Conservation (phyloP, 768 basidiomycete species). For the Amanita pallidorosea region DNA sequence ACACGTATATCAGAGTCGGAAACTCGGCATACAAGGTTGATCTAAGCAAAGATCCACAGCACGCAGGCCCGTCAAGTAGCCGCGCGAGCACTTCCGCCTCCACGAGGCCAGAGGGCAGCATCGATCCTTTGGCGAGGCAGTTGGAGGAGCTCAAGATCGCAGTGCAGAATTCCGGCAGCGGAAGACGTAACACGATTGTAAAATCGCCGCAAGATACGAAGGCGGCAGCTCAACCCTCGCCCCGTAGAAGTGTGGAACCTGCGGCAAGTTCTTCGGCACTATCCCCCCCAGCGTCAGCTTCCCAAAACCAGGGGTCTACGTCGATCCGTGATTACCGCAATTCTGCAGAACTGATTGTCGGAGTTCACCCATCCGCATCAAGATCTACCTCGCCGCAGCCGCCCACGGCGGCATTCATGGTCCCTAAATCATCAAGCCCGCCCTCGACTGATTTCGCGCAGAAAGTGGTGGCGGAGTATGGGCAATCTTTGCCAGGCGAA, state of each 20-base stretch:
- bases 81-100: conserved; percentile 16
- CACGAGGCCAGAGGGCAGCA: conserved; percentile 20
- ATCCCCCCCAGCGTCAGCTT: conserved; percentile 25
- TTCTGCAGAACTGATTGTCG: conserved; percentile 73
- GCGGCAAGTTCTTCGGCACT: conserved; percentile 18
- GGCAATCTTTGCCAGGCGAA: conserved; percentile 84
- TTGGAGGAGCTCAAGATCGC: conserved; percentile 48
- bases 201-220: conserved; percentile 3
- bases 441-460: conserved; percentile 49
- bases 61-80: conserved; percentile 19
- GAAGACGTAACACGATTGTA: conserved; percentile 7
- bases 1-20: conserved; percentile 65
- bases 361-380: conserved; percentile 58
- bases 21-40: conserved; percentile 58
- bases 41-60: conserved; percentile 54
- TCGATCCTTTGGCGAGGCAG: conserved; percentile 59
- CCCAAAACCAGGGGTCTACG: conserved; percentile 10
- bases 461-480: conserved; percentile 66
- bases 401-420: conserved; percentile 69
- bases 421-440: conserved; percentile 39
- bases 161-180: conserved; percentile 30
- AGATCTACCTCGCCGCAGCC: conserved; percentile 67
- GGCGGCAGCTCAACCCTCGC: conserved; percentile 1
- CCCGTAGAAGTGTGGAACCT: conserved; percentile 14
- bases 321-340: conserved; percentile 54